Base-by-base conservation (phyloP, 805 yeast species). In the Metschnikowia similis region DNA sequence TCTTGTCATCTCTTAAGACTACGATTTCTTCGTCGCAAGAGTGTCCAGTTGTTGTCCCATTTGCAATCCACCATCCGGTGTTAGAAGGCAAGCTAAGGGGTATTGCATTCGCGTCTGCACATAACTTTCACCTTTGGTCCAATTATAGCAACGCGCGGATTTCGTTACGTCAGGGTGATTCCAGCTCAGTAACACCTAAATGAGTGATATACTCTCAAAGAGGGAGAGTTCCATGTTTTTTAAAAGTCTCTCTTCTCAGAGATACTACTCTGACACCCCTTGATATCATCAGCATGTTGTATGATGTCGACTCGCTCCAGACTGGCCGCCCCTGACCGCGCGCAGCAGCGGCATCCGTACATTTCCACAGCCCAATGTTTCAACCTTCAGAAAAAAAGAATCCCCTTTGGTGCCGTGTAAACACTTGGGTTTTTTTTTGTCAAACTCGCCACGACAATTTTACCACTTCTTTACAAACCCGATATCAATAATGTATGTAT, bases 261-360 rank as follows among this genome's bases (percentile, higher is more conserved):
- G 8, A 8, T 27, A 38, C 31, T 16, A 13, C 30, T 14, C 8
- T 27, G 8, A 7, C 11, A 10, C 41, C n/a, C 6, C 7, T n/a
- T 27, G n/a, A 5, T 13, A 16, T 31, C 29, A 8, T 32, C 4
- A n/a, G 37, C 29, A 8, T 27, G 30, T 21, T 21, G n/a, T 21
- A n/a, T 13, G 32, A 30, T 32, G 29, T 5, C 9, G 28, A n/a
- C n/a, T 16, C 26, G 32, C 42, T 34, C 26, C 13, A 41, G 40
- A 26, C 30, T 16, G 37, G 41, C 34, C 55, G 42, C 55, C 55
- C 55, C 50, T 52, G 52, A 42, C 48, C 48, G 45, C 34, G 28
- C 41, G 30, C 27, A 42, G 21, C 21, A 21, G 52, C 36, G 42
- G 34, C 56, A 54, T 52, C 57, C 55, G 57, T 54, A 55, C 57